Base-by-base conservation (phyloP, 176 grass and related monocot species). In the barley (Hordeum vulgare) region DNA sequence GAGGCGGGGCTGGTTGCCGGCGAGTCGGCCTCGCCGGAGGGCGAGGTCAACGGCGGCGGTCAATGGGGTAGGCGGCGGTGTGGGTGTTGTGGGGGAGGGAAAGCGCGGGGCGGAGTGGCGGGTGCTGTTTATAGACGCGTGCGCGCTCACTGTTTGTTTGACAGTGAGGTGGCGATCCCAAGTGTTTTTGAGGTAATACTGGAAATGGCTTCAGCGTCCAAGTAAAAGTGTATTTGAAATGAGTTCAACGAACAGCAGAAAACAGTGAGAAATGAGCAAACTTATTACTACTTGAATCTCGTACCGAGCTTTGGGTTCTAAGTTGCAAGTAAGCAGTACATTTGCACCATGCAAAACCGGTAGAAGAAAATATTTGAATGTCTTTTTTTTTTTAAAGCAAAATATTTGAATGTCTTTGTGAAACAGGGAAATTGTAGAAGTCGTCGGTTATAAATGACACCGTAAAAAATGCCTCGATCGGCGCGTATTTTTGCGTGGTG, bases 21-120 rank as follows among this genome's bases (percentile, higher is more conserved):
- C 80, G 69, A 87, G 80, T 41, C 1, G 34, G 11, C 68, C 89
- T 79, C 80, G 89, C 89, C 80, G 84, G 61, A 44, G 26, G 60
- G 77, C 35, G 80, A 69, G 80, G 88, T 83, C 83, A 86, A 86
- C 79, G 83, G 73, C 14, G 65, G 66, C 6, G 27, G 79, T 90
- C 84, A 90, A 90, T 9, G 68, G 70, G 53, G 84, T 17, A 74
- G 49, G 67, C 74, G 59, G 74, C 61, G 80, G 18, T 26, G 75
- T 54, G 71, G 13, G 28, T 7, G 39, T 15, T 35, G 35, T 4
- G 29, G 27, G 29, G 51, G 60, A 33, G 51, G 82, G 18, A 58
- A 61, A 34, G 68, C 54, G 68, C 28, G 75, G 75, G 49, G 24
- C 8, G 23, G 18, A 25, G 4, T 68, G 58, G 39, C 18, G 6